Evolutionary conservation across 2,329 filamentous ascomycete genomes (phyloP).

Genomic region (Alternaria gaisen): DNA sequence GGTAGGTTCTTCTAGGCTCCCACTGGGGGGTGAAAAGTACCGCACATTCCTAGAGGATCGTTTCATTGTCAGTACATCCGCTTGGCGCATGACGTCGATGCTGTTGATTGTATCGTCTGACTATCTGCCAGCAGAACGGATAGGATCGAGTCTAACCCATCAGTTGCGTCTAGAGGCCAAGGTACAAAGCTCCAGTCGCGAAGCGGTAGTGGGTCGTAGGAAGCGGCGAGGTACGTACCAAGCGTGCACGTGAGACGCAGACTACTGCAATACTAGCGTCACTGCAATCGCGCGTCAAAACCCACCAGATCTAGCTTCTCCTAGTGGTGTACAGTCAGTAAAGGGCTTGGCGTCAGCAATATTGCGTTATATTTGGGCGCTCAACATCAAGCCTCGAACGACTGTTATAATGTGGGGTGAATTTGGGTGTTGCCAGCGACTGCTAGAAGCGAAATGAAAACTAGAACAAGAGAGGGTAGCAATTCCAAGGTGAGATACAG

Average conservation of each 20-base stretch:
- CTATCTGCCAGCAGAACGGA: conserved; percentile 6
- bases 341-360: conserved; percentile 20
- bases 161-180: conserved; percentile 13
- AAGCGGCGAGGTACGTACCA: conserved; percentile 27
- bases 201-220: conserved; percentile 16
- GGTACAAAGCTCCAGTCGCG: conserved; percentile 14
- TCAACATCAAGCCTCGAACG: conserved; percentile 9
- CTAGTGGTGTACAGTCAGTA: conserved; percentile 12
- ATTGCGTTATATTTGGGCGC: conserved; percentile 18
- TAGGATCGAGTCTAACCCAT: conserved; percentile 3
- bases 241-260: conserved; percentile 21
- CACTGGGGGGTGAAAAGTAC: conserved; percentile 7
- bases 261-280: conserved; percentile 16
- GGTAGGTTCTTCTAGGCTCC: conserved; percentile 1
- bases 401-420: conserved; percentile 6
- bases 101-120: neutral
- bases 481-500: neutral
- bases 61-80: neutral
- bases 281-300: conserved; percentile 14
- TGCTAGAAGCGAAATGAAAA: conserved; percentile 1
- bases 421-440: neutral
- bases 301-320: conserved; percentile 16
- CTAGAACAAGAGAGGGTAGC: neutral
- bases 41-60: neutral
- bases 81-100: conserved; percentile 2